Conservation (phyloP, 108 stramenopile genomes). For the Cyclotella baltica region DNA sequence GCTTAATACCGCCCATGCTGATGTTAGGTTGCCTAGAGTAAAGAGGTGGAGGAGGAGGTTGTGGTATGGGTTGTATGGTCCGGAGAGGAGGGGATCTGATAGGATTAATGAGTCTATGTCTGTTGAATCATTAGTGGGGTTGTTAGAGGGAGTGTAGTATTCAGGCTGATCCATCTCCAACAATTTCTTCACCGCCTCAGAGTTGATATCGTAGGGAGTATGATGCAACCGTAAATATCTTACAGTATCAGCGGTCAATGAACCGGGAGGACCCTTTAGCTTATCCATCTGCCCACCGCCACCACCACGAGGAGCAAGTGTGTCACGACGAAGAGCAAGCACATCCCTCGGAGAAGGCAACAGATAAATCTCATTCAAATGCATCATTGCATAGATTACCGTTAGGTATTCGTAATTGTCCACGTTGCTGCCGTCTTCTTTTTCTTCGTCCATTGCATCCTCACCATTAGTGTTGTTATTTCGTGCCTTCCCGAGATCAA, state of each 20-base stretch:
- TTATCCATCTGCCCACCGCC: not conserved
- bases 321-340: too few species aligned
- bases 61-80: slow-evolving; percentile 63
- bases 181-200: slow-evolving; percentile 40
- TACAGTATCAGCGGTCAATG: slow-evolving; percentile 79
- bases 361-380: slow-evolving; percentile 73
- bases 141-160: slow-evolving; percentile 37
- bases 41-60: slow-evolving; percentile 53
- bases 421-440: slow-evolving; percentile 2
- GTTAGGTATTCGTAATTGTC: slow-evolving; percentile 67
- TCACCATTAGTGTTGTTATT: slow-evolving; percentile 8
- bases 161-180: slow-evolving; percentile 69
- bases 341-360: slow-evolving; percentile 22
- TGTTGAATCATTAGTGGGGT: slow-evolving; percentile 14
- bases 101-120: not conserved
- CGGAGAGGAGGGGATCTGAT: not conserved
- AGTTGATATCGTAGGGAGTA: slow-evolving; percentile 18
- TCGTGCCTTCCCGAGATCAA: slow-evolving; percentile 34
- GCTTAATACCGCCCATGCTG: slow-evolving; percentile 76
- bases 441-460: slow-evolving; percentile 16
- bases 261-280: slow-evolving; percentile 57
- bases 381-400: slow-evolving; percentile 60
- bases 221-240: slow-evolving; percentile 72
- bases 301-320: not conserved
- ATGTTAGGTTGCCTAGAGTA: slow-evolving; percentile 60